Evolutionary conservation across 805 yeast species (phyloP), one percentile per base, ranked within the genome.

Genomic region (Debaryomyces hansenii): DNA sequence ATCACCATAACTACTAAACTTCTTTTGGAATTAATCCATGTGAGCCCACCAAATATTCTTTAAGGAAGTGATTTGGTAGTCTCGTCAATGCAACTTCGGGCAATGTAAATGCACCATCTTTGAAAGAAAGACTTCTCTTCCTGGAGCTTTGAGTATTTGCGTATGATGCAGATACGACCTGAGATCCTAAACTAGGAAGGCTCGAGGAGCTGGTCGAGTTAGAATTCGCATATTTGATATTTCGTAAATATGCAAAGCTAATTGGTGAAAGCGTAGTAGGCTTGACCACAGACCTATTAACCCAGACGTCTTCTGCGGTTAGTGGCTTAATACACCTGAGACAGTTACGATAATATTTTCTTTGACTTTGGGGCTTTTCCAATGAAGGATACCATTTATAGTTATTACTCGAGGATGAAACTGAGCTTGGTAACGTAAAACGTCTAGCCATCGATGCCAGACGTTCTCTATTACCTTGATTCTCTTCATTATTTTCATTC

Each of bases 301-400:
- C 62, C 86, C 87, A 82, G 7, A 70, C 53, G 37, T 80, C 83
- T 38, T 77, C 80, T 49, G 69, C 69, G 1, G 75, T 67, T 44
- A 82, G 65, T 3, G 84, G 78, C 52, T 72, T 78, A 20, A 82
- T 78, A 51, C 87, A 82, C 40, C 85, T 72, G 29, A 82, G 58
- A 14, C 83, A 75, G 57, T 81, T 81, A 39, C 77, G 70, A 37
- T 77, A 67, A 49, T 66, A 69, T 48, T 75, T 78, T 32, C 56
- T 51, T 45, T 50, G 51, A 49, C 64, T 63, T 21, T 53, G 60
- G 2, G 55, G 47, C 47, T 71, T 73, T 11, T 64, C 65, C 9
- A 28, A 44, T 6, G 62, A 55, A 1, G 85, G 86, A 5, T 53
- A 58, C 85, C 86, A 82, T 54, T 80, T 75, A 29, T 58, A 60